Conservation (phyloP, 2,329 filamentous ascomycete species). For the Ophiostoma ips region DNA sequence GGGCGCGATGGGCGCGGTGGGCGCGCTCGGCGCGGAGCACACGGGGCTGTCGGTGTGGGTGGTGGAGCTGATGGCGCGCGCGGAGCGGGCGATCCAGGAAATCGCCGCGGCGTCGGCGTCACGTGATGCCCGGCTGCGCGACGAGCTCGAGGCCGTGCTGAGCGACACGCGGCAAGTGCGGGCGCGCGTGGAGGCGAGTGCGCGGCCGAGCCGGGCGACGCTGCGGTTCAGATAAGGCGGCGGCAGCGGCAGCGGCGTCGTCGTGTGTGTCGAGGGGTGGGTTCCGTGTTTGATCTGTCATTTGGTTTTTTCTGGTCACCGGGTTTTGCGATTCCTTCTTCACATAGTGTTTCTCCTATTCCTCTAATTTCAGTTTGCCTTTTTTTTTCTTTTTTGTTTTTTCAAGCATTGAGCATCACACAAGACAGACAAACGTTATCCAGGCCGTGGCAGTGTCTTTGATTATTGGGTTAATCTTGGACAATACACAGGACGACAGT, state of each 20-base stretch:
- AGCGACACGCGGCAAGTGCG: conserved; percentile 15
- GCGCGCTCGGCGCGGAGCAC: conserved; percentile 13
- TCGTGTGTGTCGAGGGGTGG: background rate
- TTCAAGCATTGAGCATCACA: too few relatives aligned
- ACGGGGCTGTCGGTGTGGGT: conserved; percentile 24
- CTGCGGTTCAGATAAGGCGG: conserved; percentile 10
- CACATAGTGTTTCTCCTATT: too few relatives aligned
- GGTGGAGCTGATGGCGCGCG: conserved; percentile 35
- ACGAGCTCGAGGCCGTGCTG: conserved; percentile 15
- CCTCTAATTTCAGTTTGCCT: too few relatives aligned
- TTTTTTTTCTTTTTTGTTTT: too few relatives aligned
- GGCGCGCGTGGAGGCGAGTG: conserved; percentile 13
- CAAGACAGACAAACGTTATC: too few relatives aligned
- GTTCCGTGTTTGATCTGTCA: too few relatives aligned
- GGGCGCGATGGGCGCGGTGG: conserved; percentile 12
- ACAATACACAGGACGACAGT: too few relatives aligned
- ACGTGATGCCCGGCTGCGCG: conserved; percentile 14
- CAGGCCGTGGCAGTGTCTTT: too few relatives aligned
- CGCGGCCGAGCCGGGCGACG: conserved; percentile 8
- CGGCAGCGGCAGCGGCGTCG: background rate
- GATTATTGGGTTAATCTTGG: too few relatives aligned
- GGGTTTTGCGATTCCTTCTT: too few relatives aligned
- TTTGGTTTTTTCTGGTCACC: background rate
- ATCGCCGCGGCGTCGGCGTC: conserved; percentile 23
- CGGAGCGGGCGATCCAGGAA: conserved; percentile 31